Percentiles rank a stretch among this genome's conserved stretches.
These are phyloP conservation scores for Bacidia gigantensis DNA, from an alignment of 495 filamentous ascomycete genomes.

Conservation along the genomic window DNA sequence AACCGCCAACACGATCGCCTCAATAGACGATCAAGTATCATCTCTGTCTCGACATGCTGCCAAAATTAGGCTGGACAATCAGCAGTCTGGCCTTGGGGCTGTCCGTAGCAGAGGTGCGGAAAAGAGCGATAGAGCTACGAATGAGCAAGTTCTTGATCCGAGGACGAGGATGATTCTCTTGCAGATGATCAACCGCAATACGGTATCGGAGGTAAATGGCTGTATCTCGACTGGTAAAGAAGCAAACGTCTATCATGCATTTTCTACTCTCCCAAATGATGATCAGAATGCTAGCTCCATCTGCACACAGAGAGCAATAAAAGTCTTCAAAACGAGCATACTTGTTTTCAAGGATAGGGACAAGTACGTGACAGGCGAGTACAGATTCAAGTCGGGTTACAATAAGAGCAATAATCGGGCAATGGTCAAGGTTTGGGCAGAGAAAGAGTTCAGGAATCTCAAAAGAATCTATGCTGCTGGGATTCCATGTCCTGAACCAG, in stretches of 20 bases:
- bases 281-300: slow-evolving; percentile 26
- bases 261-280: slow-evolving; percentile 33
- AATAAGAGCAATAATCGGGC: slow-evolving; percentile 84
- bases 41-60: slow-evolving; percentile 70
- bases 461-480: slow-evolving; percentile 68
- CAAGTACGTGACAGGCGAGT: slow-evolving; percentile 86
- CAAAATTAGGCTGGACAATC: slow-evolving; percentile 74
- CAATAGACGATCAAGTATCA: slow-evolving; percentile 76
- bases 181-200: slow-evolving; percentile 79
- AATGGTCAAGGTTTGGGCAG: slow-evolving; percentile 96
- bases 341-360: slow-evolving; percentile 95
- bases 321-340: slow-evolving; percentile 96
- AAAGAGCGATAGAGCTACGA: slow-evolving; percentile 83
- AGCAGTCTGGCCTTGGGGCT: slow-evolving; percentile 40
- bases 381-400: slow-evolving; percentile 67
- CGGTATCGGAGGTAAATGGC: slow-evolving; percentile 76
- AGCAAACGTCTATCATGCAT: slow-evolving; percentile 86
- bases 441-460: slow-evolving; percentile 94
- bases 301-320: slow-evolving; percentile 71
- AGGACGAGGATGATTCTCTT: slow-evolving; percentile 88
- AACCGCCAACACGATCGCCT: slow-evolving; percentile 58
- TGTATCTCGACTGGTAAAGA: slow-evolving; percentile 93
- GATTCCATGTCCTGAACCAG: slow-evolving; percentile 79
- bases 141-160: slow-evolving; percentile 85
- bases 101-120: slow-evolving; percentile 44